Evolutionary conservation across 345 rosid species (phyloP).

Genomic region (Populus deltoides): DNA sequence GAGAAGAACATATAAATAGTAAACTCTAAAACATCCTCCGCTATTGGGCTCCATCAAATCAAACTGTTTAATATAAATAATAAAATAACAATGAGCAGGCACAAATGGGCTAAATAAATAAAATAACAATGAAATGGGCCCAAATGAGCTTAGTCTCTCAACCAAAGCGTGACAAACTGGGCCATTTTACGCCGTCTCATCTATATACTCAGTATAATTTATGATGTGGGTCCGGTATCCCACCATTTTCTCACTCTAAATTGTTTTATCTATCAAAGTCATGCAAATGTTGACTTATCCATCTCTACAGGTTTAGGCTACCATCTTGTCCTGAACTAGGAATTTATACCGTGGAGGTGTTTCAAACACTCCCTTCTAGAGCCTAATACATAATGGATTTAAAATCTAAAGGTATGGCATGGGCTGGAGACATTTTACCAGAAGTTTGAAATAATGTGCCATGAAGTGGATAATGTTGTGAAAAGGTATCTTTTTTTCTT

Average conservation of each 20-base stretch:
- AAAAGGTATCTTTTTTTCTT: slow-evolving; percentile 38
- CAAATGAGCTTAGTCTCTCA: too few species aligned
- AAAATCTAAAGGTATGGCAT: slow-evolving; percentile 44
- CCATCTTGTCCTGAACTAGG: background rate
- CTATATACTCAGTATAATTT: too few species aligned
- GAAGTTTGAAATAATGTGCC: slow-evolving; percentile 63
- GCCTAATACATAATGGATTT: slow-evolving; percentile 41
- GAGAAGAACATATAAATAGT: too few species aligned
- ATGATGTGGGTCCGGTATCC: too few species aligned
- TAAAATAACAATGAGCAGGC: too few species aligned
- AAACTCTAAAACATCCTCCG: too few species aligned
- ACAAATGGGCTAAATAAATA: too few species aligned
- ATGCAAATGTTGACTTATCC: background rate
- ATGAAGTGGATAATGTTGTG: slow-evolving; percentile 58
- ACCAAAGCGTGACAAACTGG: too few species aligned
- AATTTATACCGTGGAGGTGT: background rate
- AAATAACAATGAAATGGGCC: too few species aligned
- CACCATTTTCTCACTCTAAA: background rate
- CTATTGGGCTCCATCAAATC: too few species aligned
- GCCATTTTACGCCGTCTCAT: too few species aligned
- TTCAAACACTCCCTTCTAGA: background rate
- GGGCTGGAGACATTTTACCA: slow-evolving; percentile 66
- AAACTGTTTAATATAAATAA: too few species aligned
- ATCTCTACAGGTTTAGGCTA: background rate
- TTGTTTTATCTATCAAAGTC: background rate